phyloP scores from a whole-genome alignment of 768 basidiomycete species.

The Collybiopsis confluens region DNA sequence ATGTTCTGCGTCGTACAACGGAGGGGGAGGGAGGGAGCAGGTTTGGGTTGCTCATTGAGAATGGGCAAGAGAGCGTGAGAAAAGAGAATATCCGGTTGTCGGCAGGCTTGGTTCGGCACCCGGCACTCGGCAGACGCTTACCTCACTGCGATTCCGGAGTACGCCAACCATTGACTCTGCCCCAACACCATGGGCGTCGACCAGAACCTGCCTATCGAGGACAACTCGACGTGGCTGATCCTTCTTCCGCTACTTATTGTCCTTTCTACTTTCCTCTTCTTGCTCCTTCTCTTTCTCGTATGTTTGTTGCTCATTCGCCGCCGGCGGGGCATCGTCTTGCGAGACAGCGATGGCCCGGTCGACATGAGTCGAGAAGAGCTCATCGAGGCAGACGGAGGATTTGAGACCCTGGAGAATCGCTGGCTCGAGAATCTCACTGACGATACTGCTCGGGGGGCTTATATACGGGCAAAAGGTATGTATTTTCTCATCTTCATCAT shows the following conservation, averaged over 20 bases:
- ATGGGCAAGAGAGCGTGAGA: constrained; percentile 8
- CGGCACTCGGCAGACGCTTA: background rate
- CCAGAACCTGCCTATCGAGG: background rate
- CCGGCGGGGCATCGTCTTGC: constrained; percentile 71
- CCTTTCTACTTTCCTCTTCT: constrained; percentile 86
- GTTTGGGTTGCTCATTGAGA: constrained; percentile 38
- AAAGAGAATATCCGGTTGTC: background rate
- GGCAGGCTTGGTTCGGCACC: background rate
- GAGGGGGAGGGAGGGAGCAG: constrained; percentile 39
- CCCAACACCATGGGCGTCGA: background rate
- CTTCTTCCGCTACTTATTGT: constrained; percentile 94
- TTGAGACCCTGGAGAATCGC: constrained; percentile 85
- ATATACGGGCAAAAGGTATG: constrained; percentile 85
- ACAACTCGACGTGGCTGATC: constrained; percentile 54
- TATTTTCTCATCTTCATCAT: constrained; percentile 7
- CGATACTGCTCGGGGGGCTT: constrained; percentile 58
- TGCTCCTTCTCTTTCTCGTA: constrained; percentile 86
- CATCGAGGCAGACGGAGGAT: constrained; percentile 87
- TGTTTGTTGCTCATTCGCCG: constrained; percentile 82
- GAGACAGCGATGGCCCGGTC: constrained; percentile 87
- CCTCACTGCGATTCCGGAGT: no score
- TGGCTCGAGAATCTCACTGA: constrained; percentile 84
- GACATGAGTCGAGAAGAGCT: constrained; percentile 93
- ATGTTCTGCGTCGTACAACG: constrained; percentile 50
- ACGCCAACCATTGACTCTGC: no score